Evolutionary conservation across 352 stramenopile species (phyloP), one percentile per base, ranked within the genome.

Genomic region (Hyaloperonospora brassicae): DNA sequence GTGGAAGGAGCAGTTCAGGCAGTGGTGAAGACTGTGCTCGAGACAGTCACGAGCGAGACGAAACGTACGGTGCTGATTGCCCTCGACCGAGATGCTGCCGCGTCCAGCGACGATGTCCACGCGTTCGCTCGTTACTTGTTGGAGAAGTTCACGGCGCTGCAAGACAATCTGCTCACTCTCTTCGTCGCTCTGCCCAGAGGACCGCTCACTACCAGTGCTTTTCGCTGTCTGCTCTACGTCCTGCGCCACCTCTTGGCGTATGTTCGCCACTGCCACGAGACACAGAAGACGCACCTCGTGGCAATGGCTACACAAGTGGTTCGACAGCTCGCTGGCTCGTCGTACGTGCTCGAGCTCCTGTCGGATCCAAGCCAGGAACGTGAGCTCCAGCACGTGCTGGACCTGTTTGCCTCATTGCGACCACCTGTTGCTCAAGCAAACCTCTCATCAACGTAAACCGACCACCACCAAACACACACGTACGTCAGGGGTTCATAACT

Each of bases 221-320:
- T 89, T 49, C 66, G 64, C 22, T 72, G 62, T 42, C 55, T 89
- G 23, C 70, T 89, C 54, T 73, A 84, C 54, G 47, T 86, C 23
- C 62, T 89, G 2, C 70, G 86, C 45, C 72, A 75, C n/a, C 56
- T 89, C 7, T 70, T 89, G 21, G 71, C 66, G 34, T 89, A 81
- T 38, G 47, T 77, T 48, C 70, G 61, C 40, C 64, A 72, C 25
- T 84, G 74, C 22, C 52, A 72, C 23, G 61, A 75, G 22, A 47
- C 44, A 14, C 34, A 68, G n/a, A 77, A 70, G 55, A 70, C 55
- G 22, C 50, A 72, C 8, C 53, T 76, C 12, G 48, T 79, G 1
- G 25, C 64, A 21, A 66, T 72, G 13, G 72, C 76, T 2, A 71
- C 61, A 1, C 61, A 74, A 42, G 70, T 77, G 0, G 59, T 79